Percentiles rank a stretch among this genome's conserved stretches.
phyloP scores from a whole-genome alignment of 768 basidiomycete genomes.

The Rhodotorula kratochvilovae region DNA sequence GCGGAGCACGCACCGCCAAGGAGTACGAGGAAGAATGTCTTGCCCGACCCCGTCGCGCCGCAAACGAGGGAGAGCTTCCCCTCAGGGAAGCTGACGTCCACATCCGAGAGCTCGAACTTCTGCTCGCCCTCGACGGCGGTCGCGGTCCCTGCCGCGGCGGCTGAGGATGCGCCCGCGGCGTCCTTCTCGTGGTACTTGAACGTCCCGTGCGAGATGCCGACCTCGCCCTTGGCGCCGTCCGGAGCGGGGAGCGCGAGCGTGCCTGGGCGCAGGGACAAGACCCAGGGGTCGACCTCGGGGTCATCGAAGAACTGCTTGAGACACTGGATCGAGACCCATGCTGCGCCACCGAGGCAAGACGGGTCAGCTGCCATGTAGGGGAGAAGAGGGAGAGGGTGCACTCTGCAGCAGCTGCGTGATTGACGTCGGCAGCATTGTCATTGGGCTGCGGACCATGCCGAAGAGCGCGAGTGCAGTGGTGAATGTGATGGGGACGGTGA shows the following conservation, averaged over 20 bases:
- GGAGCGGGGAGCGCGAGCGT: slow-evolving; percentile 33
- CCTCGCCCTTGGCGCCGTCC: neutral
- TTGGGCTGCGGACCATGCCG: slow-evolving; percentile 29
- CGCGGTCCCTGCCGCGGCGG: neutral
- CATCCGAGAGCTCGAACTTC: slow-evolving; percentile 50
- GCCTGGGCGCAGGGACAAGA: slow-evolving; percentile 41
- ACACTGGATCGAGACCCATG: slow-evolving; percentile 44
- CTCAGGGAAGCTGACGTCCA: slow-evolving; percentile 61
- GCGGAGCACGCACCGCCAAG: slow-evolving; percentile 38
- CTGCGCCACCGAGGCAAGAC: neutral
- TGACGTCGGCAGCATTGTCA: slow-evolving; percentile 25
- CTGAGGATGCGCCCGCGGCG: too few relatives aligned
- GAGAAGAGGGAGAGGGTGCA: neutral
- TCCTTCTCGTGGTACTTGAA: neutral
- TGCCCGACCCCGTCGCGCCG: slow-evolving; percentile 41
- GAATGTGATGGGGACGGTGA: slow-evolving; percentile 76
- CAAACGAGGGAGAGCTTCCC: slow-evolving; percentile 55
- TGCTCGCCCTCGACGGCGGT: neutral
- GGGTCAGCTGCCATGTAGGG: neutral
- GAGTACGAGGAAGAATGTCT: slow-evolving; percentile 39
- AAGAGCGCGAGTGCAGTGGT: slow-evolving; percentile 84
- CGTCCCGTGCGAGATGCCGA: slow-evolving; percentile 1
- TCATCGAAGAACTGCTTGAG: slow-evolving; percentile 48
- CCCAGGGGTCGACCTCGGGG: slow-evolving; percentile 48
- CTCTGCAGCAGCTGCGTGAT: slow-evolving; percentile 23